Conservation (phyloP, 371 early-diverging fungal genomes). For the Nematocida ausubeli region DNA sequence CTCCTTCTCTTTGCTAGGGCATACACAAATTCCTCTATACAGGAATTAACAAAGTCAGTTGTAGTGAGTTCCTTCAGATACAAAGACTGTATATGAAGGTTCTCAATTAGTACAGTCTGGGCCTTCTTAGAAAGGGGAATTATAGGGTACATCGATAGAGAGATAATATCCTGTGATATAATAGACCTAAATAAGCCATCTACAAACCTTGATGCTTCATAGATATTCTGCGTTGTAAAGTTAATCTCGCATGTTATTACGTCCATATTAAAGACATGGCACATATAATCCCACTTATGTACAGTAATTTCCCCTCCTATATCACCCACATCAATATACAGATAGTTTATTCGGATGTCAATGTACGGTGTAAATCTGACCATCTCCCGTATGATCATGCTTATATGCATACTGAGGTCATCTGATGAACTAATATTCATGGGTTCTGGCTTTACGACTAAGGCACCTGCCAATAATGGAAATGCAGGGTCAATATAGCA, state of each 20-base stretch:
- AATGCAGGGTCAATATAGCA: constrained; percentile 5
- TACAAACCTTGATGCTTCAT: background rate
- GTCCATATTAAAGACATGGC: background rate
- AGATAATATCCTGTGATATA: constrained; percentile 2
- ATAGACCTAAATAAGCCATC: background rate
- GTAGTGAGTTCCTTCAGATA: background rate
- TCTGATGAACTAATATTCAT: background rate
- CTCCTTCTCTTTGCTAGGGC: background rate
- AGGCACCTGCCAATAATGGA: background rate
- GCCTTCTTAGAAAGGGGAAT: background rate
- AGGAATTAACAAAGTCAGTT: background rate
- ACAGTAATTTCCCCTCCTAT: background rate
- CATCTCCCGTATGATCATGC: background rate
- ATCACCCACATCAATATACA: constrained; percentile 20
- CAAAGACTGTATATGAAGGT: background rate
- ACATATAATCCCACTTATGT: background rate
- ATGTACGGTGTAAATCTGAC: background rate
- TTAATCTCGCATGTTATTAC: constrained; percentile 8
- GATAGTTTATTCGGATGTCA: background rate
- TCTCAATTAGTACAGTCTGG: background rate
- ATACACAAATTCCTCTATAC: background rate
- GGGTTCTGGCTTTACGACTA: background rate
- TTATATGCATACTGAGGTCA: background rate
- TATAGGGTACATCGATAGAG: background rate
- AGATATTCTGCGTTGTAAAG: background rate